A percentile compares a stretch with the other conserved stretches of the same genome.
Conservation (phyloP, 257 asterid genomes). For the Craterostigma plantagineum region DNA sequence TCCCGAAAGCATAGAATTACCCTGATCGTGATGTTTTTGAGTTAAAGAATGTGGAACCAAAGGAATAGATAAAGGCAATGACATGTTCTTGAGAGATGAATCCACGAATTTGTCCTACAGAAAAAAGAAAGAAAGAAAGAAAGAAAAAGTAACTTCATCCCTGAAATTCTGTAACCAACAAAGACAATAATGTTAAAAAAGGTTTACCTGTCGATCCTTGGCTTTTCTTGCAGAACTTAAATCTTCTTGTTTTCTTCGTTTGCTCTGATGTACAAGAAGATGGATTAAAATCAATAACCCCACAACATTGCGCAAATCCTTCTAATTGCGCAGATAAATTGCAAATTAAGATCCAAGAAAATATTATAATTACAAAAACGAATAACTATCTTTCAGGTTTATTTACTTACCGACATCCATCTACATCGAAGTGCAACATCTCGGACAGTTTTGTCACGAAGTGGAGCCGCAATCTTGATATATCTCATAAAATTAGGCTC, state of each 20-base stretch:
- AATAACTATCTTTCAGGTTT: too few relatives aligned
- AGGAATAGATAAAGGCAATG: conserved; percentile 20
- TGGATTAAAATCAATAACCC: not conserved
- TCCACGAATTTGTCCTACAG: conserved; percentile 47
- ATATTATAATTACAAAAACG: conserved; percentile 4
- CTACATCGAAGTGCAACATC: conserved; percentile 94
- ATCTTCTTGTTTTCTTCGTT: conserved; percentile 72
- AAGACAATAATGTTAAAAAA: conserved; percentile 6
- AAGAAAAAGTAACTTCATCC: conserved; percentile 2
- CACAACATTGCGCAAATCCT: too few relatives aligned
- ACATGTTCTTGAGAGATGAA: conserved; percentile 30
- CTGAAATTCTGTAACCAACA: conserved; percentile 8
- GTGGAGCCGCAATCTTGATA: conserved; percentile 64
- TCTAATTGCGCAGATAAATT: not conserved
- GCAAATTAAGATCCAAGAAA: conserved; percentile 1
- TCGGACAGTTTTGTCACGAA: conserved; percentile 69
- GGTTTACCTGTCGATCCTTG: conserved; percentile 52
- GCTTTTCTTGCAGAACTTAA: conserved; percentile 36
- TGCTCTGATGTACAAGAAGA: conserved; percentile 41
- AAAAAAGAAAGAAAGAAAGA: conserved; percentile 8
- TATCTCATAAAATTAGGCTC: conserved; percentile 63
- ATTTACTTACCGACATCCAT: conserved; percentile 63
- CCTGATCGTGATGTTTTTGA: conserved; percentile 23
- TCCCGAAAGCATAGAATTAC: conserved; percentile 31
- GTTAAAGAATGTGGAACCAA: conserved; percentile 27